Evolutionary conservation across 1,139 yeast species (phyloP), one percentile per base, ranked within the genome.

Genomic region (Wickerhamomyces sp.): DNA sequence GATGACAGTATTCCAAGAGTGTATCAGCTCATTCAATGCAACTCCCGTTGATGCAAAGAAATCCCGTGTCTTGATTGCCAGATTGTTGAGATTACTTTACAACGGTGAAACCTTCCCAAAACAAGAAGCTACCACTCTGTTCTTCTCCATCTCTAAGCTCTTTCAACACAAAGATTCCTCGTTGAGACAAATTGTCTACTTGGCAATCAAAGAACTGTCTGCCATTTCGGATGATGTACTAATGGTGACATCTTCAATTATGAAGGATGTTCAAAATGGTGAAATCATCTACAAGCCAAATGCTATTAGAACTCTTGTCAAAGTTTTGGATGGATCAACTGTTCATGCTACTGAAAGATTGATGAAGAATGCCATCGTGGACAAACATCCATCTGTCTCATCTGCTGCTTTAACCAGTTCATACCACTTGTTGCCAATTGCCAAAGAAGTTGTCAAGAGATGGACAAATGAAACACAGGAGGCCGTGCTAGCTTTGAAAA

Each of bases 1-100:
- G 64, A 91, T 91, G 97, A 83, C 96, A 10, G 91, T 93, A 46
- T 89, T 85, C 61, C 99, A 91, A 64, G 96, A 89, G 60, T 89
- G 97, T 66, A 69, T 87, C 52, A 86, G 86, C 50, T 91, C 86
- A 44, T 93, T 91, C 73, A 89, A 89, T 65, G 87, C 91, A 45
- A 75, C 94, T 29, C 96, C 96, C 14, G 83, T 89, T 41, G 83
- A 85, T 52, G 86, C 96, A 23, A 82, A 79, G 51, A 83, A 82
- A 62, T 87, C 96, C 58, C 85, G 98, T 51, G 62, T 69, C 44
- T 65, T 87, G 49, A 69, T 88, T 60, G 83, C 94, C 34, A 72
- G 79, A 45, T 68, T 91, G 49, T 65, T 83, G 51, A 68, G 87
- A 52, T 66, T 82, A 56, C 64, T 89, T 46, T 83, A 87, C 54